These are phyloP conservation scores for Naganishia kalamii DNA, from an alignment of 768 basidiomycete genomes.

Conservation along the genomic window DNA sequence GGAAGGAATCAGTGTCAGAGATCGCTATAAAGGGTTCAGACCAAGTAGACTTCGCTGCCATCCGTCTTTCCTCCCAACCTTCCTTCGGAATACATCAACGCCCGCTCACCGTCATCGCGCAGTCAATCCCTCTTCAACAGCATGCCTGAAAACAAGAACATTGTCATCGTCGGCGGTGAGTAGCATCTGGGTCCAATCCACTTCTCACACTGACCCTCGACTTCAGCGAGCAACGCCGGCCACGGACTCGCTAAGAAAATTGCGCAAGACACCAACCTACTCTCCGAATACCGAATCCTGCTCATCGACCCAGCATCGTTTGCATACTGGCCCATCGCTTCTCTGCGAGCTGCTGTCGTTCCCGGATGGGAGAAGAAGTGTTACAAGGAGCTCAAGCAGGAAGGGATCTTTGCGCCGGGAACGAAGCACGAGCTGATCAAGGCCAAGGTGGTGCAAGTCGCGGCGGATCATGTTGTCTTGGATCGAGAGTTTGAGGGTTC, in stretches of 20 bases:
- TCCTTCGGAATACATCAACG: too few relatives aligned
- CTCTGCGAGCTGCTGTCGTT: constrained; percentile 38
- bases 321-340: constrained; percentile 35
- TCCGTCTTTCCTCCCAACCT: too few relatives aligned
- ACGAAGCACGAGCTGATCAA: constrained; percentile 34
- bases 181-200: background rate
- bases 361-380: constrained; percentile 43
- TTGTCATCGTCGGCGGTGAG: constrained; percentile 43
- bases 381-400: constrained; percentile 29
- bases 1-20: too few relatives aligned
- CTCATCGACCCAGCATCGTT: constrained; percentile 35
- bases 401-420: constrained; percentile 32
- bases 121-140: too few relatives aligned
- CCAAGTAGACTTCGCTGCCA: too few relatives aligned
- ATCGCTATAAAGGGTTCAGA: too few relatives aligned
- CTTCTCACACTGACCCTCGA: constrained; percentile 9
- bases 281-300: constrained; percentile 35
- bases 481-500: constrained; percentile 42
- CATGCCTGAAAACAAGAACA: constrained; percentile 37
- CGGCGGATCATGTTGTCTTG: constrained; percentile 31
- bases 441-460: constrained; percentile 38
- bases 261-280: constrained; percentile 24
- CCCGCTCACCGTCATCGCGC: too few relatives aligned
- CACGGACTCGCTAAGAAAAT: constrained; percentile 32
- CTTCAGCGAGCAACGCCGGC: constrained; percentile 34